Conservation (phyloP, 1,139 yeast genomes). For the Taiozyma sp. region DNA sequence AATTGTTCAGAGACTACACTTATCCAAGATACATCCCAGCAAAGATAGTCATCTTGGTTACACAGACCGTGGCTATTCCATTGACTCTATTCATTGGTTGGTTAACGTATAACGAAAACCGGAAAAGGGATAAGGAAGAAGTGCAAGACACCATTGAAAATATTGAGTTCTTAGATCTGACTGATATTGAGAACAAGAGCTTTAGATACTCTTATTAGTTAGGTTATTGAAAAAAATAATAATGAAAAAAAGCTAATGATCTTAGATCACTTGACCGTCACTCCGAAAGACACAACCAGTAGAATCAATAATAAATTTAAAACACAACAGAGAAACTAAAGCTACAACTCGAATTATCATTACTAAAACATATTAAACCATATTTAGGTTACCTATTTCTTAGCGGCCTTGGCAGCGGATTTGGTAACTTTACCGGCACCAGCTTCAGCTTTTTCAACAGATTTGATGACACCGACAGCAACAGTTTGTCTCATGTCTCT, state of each 20-base stretch:
- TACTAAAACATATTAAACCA: background rate
- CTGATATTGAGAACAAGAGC: slow-evolving; percentile 42
- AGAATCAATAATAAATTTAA: too few species aligned
- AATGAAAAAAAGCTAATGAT: too few species aligned
- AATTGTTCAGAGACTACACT: slow-evolving; percentile 33
- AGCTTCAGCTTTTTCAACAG: slow-evolving; percentile 88
- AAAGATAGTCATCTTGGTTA: slow-evolving; percentile 43
- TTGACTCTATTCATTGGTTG: slow-evolving; percentile 23
- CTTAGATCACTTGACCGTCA: too few species aligned
- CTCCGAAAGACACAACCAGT: too few species aligned
- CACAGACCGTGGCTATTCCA: slow-evolving; percentile 27
- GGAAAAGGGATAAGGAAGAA: slow-evolving; percentile 24
- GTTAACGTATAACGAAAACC: slow-evolving; percentile 28
- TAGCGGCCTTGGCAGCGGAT: slow-evolving; percentile 98
- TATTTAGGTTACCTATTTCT: slow-evolving; percentile 57
- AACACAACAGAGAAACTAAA: background rate
- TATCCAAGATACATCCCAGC: slow-evolving; percentile 40
- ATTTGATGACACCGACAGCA: slow-evolving; percentile 99
- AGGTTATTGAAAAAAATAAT: background rate
- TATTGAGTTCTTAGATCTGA: slow-evolving; percentile 42
- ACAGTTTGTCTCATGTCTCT: slow-evolving; percentile 99
- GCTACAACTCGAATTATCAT: background rate
- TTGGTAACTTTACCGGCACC: slow-evolving; percentile 97
- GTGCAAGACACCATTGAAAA: slow-evolving; percentile 25
- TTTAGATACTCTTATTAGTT: slow-evolving; percentile 32